Conservation (phyloP, 106 monocot genomes). For the Iris macrosiphon region DNA sequence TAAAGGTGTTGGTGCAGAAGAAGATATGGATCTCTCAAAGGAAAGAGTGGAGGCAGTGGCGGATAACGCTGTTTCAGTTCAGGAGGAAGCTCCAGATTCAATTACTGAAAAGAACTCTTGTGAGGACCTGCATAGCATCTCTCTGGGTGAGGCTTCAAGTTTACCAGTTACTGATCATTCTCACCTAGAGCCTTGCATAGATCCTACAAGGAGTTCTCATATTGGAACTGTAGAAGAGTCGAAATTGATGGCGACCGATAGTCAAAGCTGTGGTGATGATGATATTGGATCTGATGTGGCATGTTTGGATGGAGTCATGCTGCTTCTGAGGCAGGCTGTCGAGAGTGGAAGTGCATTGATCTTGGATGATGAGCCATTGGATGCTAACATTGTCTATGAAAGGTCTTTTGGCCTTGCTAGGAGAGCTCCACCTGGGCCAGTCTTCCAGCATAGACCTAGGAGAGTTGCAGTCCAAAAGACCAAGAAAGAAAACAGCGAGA, state of each 20-base stretch:
- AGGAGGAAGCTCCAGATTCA: no score
- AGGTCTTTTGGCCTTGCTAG: slow-evolving; percentile 67
- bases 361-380: slow-evolving; percentile 37
- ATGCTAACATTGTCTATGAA: slow-evolving; percentile 56
- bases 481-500: slow-evolving; percentile 6
- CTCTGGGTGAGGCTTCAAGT: not conserved
- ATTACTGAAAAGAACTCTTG: not conserved
- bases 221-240: not conserved
- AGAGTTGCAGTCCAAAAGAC: slow-evolving; percentile 19
- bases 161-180: not conserved
- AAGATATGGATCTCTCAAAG: not conserved
- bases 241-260: slow-evolving; percentile 9
- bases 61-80: no score
- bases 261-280: not conserved
- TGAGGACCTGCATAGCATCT: slow-evolving; percentile 6
- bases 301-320: slow-evolving; percentile 46
- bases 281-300: not conserved
- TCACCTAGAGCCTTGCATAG: not conserved
- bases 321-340: slow-evolving; percentile 60
- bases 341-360: slow-evolving; percentile 65
- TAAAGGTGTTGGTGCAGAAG: not conserved
- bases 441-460: slow-evolving; percentile 31
- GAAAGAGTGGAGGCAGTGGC: slow-evolving; percentile 2
- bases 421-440: slow-evolving; percentile 53
- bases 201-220: not conserved